phyloP scores from a whole-genome alignment of 2,329 filamentous ascomycete genomes.

The Pseudogymnoascus sp. region DNA sequence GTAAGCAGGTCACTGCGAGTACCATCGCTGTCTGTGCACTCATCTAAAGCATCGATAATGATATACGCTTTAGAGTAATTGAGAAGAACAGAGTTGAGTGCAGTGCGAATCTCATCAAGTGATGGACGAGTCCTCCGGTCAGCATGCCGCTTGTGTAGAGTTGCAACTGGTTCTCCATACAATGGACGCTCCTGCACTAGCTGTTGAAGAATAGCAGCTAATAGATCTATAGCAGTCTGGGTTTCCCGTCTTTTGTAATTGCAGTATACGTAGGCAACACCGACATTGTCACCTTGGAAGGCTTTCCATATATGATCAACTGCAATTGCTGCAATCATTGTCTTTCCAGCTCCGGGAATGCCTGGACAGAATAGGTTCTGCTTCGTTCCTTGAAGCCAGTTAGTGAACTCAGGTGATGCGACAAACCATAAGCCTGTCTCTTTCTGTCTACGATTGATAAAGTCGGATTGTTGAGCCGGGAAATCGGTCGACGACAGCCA shows the following conservation, averaged over 20 bases:
- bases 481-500: conserved; percentile 37
- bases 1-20: neutral
- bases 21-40: conserved; percentile 10
- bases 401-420: conserved; percentile 12
- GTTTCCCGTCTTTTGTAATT: conserved; percentile 26
- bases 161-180: neutral
- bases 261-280: conserved; percentile 33
- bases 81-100: conserved; percentile 15
- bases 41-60: conserved; percentile 20
- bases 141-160: neutral
- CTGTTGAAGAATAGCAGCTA: conserved; percentile 26
- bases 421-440: conserved; percentile 21
- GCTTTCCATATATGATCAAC: neutral
- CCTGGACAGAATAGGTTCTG: conserved; percentile 15
- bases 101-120: conserved; percentile 14
- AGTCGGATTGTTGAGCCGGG: conserved; percentile 34
- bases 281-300: conserved; percentile 11
- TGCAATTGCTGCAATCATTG: neutral
- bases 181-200: conserved; percentile 15
- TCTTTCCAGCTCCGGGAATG: neutral
- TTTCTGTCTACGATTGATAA: conserved; percentile 29
- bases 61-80: conserved; percentile 18
- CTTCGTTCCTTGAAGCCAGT: conserved; percentile 1
- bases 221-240: conserved; percentile 21
- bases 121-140: neutral